Conservation (phyloP, 768 basidiomycete species). For the Brasilioporus rufonigricans region DNA sequence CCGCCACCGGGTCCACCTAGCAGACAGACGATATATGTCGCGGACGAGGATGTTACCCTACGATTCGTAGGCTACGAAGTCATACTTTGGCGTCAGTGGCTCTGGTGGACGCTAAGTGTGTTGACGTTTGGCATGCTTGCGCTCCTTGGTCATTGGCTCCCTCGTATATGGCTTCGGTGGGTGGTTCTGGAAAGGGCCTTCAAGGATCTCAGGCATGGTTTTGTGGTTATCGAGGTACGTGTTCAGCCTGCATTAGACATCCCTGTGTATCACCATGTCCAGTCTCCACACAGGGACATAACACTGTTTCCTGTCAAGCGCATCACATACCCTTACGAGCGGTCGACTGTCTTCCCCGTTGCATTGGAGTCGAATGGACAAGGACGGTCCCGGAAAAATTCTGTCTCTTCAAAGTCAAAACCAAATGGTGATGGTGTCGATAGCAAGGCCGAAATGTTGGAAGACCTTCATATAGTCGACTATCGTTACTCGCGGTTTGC, state of each 20-base stretch:
- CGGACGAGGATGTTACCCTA: conserved; percentile 87
- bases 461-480: conserved; percentile 68
- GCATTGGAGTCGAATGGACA: conserved; percentile 32
- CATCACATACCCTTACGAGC: conserved; percentile 70
- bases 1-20: conserved; percentile 82
- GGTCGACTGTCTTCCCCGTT: conserved; percentile 75
- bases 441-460: conserved; percentile 39
- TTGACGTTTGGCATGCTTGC: conserved; percentile 69
- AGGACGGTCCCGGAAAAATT: conserved; percentile 20
- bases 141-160: conserved; percentile 92
- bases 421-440: conserved; percentile 32
- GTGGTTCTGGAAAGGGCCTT: conserved; percentile 84
- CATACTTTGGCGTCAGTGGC: conserved; percentile 52
- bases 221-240: conserved; percentile 88
- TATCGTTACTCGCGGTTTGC: conserved; percentile 93
- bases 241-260: not conserved
- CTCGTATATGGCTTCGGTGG: conserved; percentile 86
- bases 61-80: conserved; percentile 86
- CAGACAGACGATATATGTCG: conserved; percentile 79
- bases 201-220: conserved; percentile 61
- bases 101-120: conserved; percentile 73
- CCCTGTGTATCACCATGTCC: conserved; percentile 23
- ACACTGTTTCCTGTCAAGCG: conserved; percentile 69
- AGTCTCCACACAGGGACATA: conserved; percentile 86
- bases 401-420: conserved; percentile 28